Percentiles rank a stretch among this genome's conserved stretches.
These are phyloP conservation scores for Stagonosporopsis tanaceti DNA, from an alignment of 2,329 filamentous ascomycete species.

Conservation along the genomic window DNA sequence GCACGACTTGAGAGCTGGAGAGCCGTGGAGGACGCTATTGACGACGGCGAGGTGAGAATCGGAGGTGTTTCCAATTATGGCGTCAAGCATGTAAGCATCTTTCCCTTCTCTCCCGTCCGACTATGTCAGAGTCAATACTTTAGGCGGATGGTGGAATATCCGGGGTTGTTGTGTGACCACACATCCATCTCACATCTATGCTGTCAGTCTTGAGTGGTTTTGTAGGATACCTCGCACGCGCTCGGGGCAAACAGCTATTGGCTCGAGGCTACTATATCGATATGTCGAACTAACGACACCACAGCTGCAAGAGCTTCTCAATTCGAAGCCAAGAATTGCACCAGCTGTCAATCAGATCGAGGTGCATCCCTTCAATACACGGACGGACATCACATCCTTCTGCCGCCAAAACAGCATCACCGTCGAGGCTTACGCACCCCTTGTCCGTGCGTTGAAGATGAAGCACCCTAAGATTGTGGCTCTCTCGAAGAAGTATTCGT, in stretches of 20 bases:
- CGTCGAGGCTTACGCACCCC: conserved; percentile 81
- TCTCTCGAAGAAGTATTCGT: conserved; percentile 72
- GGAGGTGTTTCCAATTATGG: conserved; percentile 84
- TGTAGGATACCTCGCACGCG: conserved; percentile 1
- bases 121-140: conserved; percentile 5
- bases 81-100: conserved; percentile 68
- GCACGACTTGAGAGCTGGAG: conserved; percentile 76
- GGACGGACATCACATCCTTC: conserved; percentile 69
- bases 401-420: conserved; percentile 73
- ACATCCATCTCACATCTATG: conserved; percentile 5
- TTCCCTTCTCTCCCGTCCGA: conserved; percentile 3
- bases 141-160: conserved; percentile 11
- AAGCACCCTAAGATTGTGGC: conserved; percentile 68
- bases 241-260: conserved; percentile 13
- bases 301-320: conserved; percentile 73
- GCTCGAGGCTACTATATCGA: conserved; percentile 4
- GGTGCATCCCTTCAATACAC: conserved; percentile 83
- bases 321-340: conserved; percentile 65
- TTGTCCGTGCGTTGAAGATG: conserved; percentile 76
- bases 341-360: conserved; percentile 82
- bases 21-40: conserved; percentile 78
- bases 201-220: not conserved
- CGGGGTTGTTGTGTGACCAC: conserved; percentile 16
- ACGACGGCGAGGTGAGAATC: conserved; percentile 72
- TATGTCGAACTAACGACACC: conserved; percentile 22